Evolutionary conservation across 1,139 yeast species (phyloP), one percentile per base, ranked within the genome.

Genomic region (Nadsonia commutata): DNA sequence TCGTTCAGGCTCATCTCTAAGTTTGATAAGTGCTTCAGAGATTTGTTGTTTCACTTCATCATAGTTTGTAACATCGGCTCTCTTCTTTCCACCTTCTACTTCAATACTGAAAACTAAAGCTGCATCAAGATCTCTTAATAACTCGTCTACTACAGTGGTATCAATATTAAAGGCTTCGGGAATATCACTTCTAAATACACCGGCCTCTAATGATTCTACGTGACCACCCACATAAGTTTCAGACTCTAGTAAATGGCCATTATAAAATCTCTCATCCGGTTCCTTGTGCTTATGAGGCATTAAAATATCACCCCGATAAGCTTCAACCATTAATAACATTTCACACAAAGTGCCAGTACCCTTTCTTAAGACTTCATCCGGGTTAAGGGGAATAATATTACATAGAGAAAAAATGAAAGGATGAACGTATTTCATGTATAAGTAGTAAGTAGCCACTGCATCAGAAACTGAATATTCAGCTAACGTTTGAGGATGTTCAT

Each of bases 161-260:
- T 88, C 96, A 27, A 93, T 68, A 38, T 71, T 74, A 62, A 93
- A 93, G 38, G 80, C 74, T 40, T 72, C 76, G 2, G 80, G 74
- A 38, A 90, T 70, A 58, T 93, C 99, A 47, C 94, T 81, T 54
- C 98, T 68, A 57, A 93, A 93, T 1, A 93, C 98, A 46, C 99
- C 99, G 4, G 98, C 96, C 60, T 93, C 98, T 45, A 93, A 65
- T 2, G 96, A 83, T 62, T 93, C 98, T 36, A 93, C 99, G 55
- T 93, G 98, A 2, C 99, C 99, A 49, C 99, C 99, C 18, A 93
- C 98, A 58, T 93, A 93, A 0, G 99, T 93, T 62, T 93, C 99
- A 1, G 95, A 81, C 56, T 88, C 97, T 36, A 93, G 62, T 44
- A 93, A 64, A 62, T 93, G 98, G 2, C 98, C 98, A 52, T 90